Base-by-base conservation (phyloP, 371 early-diverging fungal genomes). In the Mortierella sp. region DNA sequence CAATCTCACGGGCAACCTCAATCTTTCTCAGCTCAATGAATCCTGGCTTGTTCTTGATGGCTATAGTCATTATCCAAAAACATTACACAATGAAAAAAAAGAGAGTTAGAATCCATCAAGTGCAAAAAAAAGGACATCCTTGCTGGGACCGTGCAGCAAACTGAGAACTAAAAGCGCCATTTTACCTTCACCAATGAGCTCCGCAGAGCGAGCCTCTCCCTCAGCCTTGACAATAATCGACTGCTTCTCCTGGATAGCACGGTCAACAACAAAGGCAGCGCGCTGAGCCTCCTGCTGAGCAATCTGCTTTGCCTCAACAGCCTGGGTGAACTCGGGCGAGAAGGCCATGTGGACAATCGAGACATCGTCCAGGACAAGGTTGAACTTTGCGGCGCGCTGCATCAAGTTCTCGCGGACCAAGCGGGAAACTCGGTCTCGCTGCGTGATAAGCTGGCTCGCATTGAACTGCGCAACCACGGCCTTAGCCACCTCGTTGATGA, bases 221-320 rank as follows among this genome's bases (percentile, higher is more conserved):
- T 98, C 95, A 73, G 99, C 99, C 82, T 94, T 93, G 69, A 99
- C 97, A 88, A 99, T 98, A 78, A 96, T 97, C 48, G 97, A 96
- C 90, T 98, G 98, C 93, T 99, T 98, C 89, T 99, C 98, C 90
- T 97, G 97, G 79, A 92, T 93, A 44, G 99, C 99, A 67, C 95
- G 94, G 80, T 98, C 99, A 26, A 99, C 99, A 69, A 98, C 93
- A 88, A 96, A 99, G 34, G 96, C 95, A 64, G 98, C 99, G 55
- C 98, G 93, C 91, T 99, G 99, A n/a, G 99, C 99, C 79, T 98
- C 98, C 90, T 99, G 99, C 89, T 99, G 99, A 69, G 99, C 98
- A 91, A 99, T 98, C 91, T 99, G 99, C 94, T 99, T 99, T 77
- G 98, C 98, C 90, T 99, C 99, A 37, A 98, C 99, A 44, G 99